A percentile compares a stretch with the other conserved stretches of the same genome.
These are phyloP conservation scores for Trypanosoma caninum DNA, from an alignment of 208 protist genomes.

Conservation along the genomic window DNA sequence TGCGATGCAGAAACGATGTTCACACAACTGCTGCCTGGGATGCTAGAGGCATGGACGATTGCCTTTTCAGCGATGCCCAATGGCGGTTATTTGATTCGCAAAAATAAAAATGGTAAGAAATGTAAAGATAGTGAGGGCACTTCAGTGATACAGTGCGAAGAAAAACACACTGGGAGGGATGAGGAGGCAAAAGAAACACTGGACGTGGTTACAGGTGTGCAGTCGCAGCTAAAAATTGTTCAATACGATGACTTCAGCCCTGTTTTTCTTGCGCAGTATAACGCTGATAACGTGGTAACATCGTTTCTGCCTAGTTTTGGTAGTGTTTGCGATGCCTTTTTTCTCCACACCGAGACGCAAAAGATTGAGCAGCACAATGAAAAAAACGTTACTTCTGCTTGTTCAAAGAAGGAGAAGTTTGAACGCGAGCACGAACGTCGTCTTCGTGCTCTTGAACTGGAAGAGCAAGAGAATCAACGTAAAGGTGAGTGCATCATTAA, in stretches of 20 bases:
- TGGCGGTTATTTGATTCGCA: conserved; percentile 63
- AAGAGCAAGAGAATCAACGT: conserved; percentile 48
- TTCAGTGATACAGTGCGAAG: too few relatives aligned
- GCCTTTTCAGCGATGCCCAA: conserved; percentile 33
- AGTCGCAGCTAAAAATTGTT: conserved; percentile 31
- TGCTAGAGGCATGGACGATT: conserved; percentile 56
- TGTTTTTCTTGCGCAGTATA: conserved; percentile 83
- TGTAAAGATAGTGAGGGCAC: neutral
- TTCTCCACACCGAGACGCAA: conserved; percentile 88
- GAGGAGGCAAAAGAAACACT: neutral
- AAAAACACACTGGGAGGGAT: neutral
- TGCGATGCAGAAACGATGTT: conserved; percentile 33
- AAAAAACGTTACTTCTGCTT: conserved; percentile 62
- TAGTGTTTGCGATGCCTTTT: conserved; percentile 92
- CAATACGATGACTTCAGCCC: conserved; percentile 91
- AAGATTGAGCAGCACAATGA: conserved; percentile 81
- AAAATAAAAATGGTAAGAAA: conserved; percentile 16
- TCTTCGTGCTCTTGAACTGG: conserved; percentile 65
- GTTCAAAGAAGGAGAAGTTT: conserved; percentile 92
- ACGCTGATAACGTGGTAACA: conserved; percentile 27
- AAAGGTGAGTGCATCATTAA: conserved; percentile 84
- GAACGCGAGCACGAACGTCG: conserved; percentile 83
- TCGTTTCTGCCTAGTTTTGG: conserved; percentile 80
- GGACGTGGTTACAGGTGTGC: too few relatives aligned
- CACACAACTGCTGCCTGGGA: conserved; percentile 33